Base-by-base conservation (phyloP, 2,329 filamentous ascomycete genomes). In the Colletotrichum lentis region DNA sequence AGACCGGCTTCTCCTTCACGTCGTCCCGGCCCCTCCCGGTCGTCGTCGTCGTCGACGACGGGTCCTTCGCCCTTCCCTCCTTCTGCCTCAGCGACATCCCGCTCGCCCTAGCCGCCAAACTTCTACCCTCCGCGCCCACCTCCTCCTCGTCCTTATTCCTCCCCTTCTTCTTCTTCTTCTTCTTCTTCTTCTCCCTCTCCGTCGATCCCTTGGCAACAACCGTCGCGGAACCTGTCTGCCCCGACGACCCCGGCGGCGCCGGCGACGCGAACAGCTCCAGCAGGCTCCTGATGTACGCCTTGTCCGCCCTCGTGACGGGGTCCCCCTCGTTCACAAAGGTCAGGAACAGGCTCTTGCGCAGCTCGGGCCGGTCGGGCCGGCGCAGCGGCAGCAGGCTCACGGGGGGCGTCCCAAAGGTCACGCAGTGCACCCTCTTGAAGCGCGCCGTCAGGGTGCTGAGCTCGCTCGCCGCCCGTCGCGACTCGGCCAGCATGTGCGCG, bases 241-340 rank as follows among this genome's bases (percentile, higher is more conserved):
- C 62, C n/a, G 62, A 39, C 31, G 69, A 52, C 11, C 43, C 46
- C 49, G 27, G 43, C 1, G 90, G 88, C 1, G 84, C 78, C 0
- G 91, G 87, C 0, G 85, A 83, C 1, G 88, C 85, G 64, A 93
- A 90, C 0, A 96, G 82, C 67, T 91, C 89, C 1, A 96, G 78
- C 11, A 96, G 81, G 41, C 88, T 91, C 70, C 85, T 86, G 18
- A 96, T 83, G 73, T 96, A 95, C 0, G 87, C 85, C 77, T 88
- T 91, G 74, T 96, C 93, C 0, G 92, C 92, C 35, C 93, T 82
- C 0, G 87, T 84, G 0, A 97, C 91, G 0, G 92, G 92, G 71
- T 97, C 94, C 3, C 93, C 93, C 76, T 97, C 93, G 74, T 97
- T 97, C 73, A 94, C 83, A 75, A 97, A 93, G 49, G 86, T 88